phyloP scores from a whole-genome alignment of 371 early-diverging fungal species.

The Parasitella parasitica region DNA sequence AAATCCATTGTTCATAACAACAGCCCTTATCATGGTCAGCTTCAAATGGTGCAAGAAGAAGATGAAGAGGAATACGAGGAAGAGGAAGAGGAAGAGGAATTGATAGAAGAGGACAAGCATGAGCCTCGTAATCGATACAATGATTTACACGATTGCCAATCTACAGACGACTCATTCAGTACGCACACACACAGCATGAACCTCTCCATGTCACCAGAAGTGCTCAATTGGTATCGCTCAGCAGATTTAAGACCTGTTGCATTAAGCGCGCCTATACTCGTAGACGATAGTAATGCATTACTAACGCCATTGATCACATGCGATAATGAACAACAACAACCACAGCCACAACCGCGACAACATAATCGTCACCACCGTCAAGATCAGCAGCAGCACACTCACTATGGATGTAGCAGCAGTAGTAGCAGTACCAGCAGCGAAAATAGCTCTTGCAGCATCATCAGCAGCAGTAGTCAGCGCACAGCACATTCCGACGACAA shows the following conservation, averaged over 20 bases:
- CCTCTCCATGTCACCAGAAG: conserved; percentile 34
- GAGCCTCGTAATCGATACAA: neutral
- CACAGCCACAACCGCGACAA: neutral
- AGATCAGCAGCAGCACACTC: neutral
- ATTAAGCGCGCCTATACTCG: neutral
- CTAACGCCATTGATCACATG: neutral
- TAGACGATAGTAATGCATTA: neutral
- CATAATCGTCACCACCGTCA: neutral
- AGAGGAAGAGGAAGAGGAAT: conserved; percentile 11
- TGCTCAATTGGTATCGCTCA: conserved; percentile 41
- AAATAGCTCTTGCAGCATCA: conserved; percentile 6
- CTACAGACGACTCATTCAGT: neutral
- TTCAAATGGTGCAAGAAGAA: conserved; percentile 26
- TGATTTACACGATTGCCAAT: neutral
- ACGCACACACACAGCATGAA: neutral
- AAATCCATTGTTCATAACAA: neutral
- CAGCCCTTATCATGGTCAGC: conserved; percentile 1
- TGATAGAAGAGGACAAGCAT: conserved; percentile 1
- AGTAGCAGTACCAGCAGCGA: conserved; percentile 8
- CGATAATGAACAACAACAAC: neutral
- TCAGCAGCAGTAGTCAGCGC: neutral
- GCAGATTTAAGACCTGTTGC: conserved; percentile 11
- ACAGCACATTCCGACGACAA: conserved; percentile 6
- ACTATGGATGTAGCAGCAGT: neutral
- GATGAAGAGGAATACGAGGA: conserved; percentile 18